Conservation (phyloP, 1,284 basidiomycete species). For the Gymnopus androsaceus region DNA sequence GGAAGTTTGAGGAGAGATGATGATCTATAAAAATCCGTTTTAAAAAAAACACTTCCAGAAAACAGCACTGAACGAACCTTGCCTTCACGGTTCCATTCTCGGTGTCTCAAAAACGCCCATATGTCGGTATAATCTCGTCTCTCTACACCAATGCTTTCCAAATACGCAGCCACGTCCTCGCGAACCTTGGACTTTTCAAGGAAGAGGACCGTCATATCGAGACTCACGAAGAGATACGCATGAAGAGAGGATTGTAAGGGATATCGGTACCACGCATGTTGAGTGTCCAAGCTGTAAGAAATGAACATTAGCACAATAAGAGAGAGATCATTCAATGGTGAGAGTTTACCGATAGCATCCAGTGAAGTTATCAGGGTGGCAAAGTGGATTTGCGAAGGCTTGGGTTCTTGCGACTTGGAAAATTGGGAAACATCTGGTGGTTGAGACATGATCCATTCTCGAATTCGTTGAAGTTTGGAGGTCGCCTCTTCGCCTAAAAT, state of each 20-base stretch:
- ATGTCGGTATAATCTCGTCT: constrained; percentile 76
- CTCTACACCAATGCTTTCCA: constrained; percentile 60
- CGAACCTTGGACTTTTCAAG: constrained; percentile 65
- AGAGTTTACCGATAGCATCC: constrained; percentile 61
- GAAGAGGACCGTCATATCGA: constrained; percentile 66
- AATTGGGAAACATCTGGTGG: constrained; percentile 63
- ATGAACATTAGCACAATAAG: not conserved
- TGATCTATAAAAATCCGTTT: constrained; percentile 40
- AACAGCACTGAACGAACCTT: constrained; percentile 45
- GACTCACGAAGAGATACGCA: constrained; percentile 76
- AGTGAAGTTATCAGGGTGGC: constrained; percentile 67
- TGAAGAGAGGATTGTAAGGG: constrained; percentile 85
- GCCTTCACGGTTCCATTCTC: constrained; percentile 71
- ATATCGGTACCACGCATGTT: constrained; percentile 88
- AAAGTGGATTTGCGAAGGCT: constrained; percentile 62
- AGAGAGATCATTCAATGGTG: constrained; percentile 8
- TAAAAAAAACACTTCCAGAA: not conserved
- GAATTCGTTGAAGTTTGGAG: constrained; percentile 58
- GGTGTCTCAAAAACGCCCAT: constrained; percentile 73
- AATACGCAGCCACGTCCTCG: constrained; percentile 55
- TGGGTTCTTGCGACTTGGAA: constrained; percentile 55
- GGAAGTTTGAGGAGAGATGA: constrained; percentile 70
- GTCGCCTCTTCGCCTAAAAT: constrained; percentile 46
- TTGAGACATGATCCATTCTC: constrained; percentile 64
- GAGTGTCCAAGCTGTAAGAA: constrained; percentile 66